Evolutionary conservation across 768 basidiomycete species (phyloP).

Genomic region (Leccinum obscurum): DNA sequence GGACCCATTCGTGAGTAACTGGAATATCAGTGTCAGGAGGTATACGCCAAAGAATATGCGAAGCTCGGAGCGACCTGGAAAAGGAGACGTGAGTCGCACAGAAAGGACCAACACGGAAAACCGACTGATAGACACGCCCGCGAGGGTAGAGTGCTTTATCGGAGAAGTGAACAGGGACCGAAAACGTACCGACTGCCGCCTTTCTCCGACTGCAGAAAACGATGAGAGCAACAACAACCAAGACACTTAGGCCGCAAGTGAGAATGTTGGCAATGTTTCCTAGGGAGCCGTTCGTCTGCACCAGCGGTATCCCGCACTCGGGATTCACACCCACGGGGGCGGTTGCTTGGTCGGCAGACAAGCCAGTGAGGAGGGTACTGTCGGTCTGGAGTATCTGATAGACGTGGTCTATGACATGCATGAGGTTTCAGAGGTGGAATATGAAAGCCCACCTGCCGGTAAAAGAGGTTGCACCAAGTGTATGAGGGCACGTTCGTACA

Average conservation of each 20-base stretch:
- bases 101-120: neutral
- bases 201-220: constrained; percentile 60
- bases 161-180: neutral
- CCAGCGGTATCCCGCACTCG: constrained; percentile 70
- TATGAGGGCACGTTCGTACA: constrained; percentile 76
- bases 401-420: constrained; percentile 26
- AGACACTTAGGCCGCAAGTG: constrained; percentile 70
- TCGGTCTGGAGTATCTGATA: constrained; percentile 42
- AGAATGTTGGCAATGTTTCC: constrained; percentile 89
- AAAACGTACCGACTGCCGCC: constrained; percentile 80
- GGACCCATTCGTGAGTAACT: constrained; percentile 79
- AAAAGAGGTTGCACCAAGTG: constrained; percentile 94
- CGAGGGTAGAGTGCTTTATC: neutral
- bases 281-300: constrained; percentile 56
- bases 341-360: constrained; percentile 43
- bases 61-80: constrained; percentile 66
- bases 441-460: constrained; percentile 63
- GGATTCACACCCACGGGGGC: constrained; percentile 87
- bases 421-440: constrained; percentile 6
- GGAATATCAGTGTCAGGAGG: constrained; percentile 70
- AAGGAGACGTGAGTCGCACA: constrained; percentile 7
- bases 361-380: constrained; percentile 36
- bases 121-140: neutral
- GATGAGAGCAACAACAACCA: constrained; percentile 60
- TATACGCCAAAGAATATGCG: constrained; percentile 65